phyloP scores from a whole-genome alignment of 2,329 filamentous ascomycete species.

The Talaromyces pinophilus region DNA sequence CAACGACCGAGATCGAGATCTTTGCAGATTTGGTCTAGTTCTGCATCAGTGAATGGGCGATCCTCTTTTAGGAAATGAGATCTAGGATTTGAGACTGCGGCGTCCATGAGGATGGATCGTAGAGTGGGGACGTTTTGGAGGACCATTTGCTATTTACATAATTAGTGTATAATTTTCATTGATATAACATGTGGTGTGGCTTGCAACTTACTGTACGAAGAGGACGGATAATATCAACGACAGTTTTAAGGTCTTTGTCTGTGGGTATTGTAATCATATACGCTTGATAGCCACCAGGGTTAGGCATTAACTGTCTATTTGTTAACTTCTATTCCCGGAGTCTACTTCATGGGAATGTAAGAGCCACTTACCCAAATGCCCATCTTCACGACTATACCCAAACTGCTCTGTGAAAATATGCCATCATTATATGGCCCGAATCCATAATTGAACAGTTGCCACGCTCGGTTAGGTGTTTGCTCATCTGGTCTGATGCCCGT shows the following conservation, averaged over 20 bases:
- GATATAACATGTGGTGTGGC: too few relatives aligned
- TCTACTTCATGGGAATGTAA: background rate
- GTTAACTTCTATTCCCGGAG: background rate
- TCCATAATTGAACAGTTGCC: background rate
- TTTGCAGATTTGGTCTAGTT: background rate
- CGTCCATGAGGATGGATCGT: background rate
- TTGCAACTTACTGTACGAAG: background rate
- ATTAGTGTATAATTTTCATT: too few relatives aligned
- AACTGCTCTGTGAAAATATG: background rate
- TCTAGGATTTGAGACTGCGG: background rate
- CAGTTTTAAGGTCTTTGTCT: background rate
- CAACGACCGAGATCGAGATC: background rate
- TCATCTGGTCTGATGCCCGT: slow-evolving; percentile 16
- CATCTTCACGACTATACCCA: background rate
- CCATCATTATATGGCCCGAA: background rate
- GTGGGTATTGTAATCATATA: background rate
- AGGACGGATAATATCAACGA: background rate
- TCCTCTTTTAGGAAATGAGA: background rate
- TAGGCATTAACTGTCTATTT: background rate
- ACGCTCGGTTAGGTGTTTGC: background rate
- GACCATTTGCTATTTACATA: background rate
- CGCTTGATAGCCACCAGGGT: background rate
- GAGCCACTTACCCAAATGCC: background rate
- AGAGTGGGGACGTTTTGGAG: background rate
- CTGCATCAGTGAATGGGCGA: background rate